Base-by-base conservation (phyloP, 2,329 filamentous ascomycete species). In the Cadophora luteo-olivacea region DNA sequence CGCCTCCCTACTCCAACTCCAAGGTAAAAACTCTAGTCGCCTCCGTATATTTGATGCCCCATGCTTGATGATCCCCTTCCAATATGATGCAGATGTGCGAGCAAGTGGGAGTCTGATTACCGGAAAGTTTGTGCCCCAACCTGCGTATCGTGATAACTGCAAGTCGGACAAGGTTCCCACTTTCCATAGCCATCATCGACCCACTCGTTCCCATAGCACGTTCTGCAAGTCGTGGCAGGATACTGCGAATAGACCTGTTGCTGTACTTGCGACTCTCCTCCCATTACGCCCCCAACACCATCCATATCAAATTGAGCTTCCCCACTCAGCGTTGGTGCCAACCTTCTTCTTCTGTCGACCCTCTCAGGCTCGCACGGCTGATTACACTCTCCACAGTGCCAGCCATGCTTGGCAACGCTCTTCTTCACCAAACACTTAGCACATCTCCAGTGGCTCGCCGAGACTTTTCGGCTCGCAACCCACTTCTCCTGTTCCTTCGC, bases 401-500 rank as follows among this genome's bases (percentile, higher is more conserved):
- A 78, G 1, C 68, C 69, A 38, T 72, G 25, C 7, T 67, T 54
- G 2, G 54, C 54, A 22, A 76, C 68, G 25, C 62, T 61, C 1
- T 72, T 67, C 32, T 70, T 72, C 2, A 64, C 14, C 3, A 78
- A 64, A 64, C 77, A 78, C 16, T 71, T 73, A 0, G 71, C 60
- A 49, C 77, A 78, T 24, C 76, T 65, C 75, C 75, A 78, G 67
- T 72, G 73, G 1, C 66, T 62, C 0, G 61, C 2, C 6, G 60
- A 61, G 3, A 74, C 72, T 7, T 66, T 69, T 6, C 76, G 69
- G 29, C 76, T 73, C 2, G 48, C 65, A 11, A 71, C 29, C 75
- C 75, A 78, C 3, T 41, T 33, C 16, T 61, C 38, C n/a, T 76
- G 72, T n/a, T 65, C 68, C 9, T 61, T 64, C 19, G 64, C 51